Percentiles rank a stretch among this genome's conserved stretches.
Conservation (phyloP, 345 rosid genomes). For the Pugionium cornutum region DNA sequence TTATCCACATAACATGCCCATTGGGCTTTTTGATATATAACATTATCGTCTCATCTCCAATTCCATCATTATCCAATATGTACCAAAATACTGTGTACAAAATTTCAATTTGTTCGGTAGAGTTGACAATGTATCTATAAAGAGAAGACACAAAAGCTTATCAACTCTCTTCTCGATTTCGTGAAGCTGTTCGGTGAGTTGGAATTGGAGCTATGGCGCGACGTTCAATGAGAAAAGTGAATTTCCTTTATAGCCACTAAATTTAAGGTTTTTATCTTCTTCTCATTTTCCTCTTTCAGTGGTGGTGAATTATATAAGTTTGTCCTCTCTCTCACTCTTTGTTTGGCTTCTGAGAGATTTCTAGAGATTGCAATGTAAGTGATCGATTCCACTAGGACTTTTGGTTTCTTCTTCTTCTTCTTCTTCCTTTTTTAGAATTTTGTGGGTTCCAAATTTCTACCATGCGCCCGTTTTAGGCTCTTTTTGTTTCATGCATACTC, state of each 20-base stretch:
- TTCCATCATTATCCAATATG: too few relatives aligned
- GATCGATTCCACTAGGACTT: background rate
- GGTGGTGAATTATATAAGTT: too few relatives aligned
- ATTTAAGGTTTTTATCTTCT: background rate
- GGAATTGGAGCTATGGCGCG: constrained; percentile 20
- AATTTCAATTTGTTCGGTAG: too few relatives aligned
- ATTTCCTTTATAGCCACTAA: background rate
- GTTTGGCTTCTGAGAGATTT: constrained; percentile 1
- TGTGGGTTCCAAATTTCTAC: background rate
- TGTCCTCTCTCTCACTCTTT: background rate
- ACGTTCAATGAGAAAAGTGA: constrained; percentile 11
- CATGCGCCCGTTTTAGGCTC: background rate
- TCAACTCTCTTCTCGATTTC: constrained; percentile 6
- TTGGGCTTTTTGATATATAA: too few relatives aligned
- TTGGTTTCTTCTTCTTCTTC: background rate
- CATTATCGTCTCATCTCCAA: too few relatives aligned
- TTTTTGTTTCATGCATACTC: too few relatives aligned
- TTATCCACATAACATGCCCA: too few relatives aligned
- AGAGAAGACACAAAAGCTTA: background rate
- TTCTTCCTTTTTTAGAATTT: background rate
- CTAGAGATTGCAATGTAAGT: constrained; percentile 21
- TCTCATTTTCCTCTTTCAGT: too few relatives aligned
- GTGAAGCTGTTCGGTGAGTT: background rate
- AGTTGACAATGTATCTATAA: too few relatives aligned
- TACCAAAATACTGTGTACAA: too few relatives aligned